Evolutionary conservation across 345 rosid species (phyloP).

Genomic region (Zanthoxylum bungeanum): DNA sequence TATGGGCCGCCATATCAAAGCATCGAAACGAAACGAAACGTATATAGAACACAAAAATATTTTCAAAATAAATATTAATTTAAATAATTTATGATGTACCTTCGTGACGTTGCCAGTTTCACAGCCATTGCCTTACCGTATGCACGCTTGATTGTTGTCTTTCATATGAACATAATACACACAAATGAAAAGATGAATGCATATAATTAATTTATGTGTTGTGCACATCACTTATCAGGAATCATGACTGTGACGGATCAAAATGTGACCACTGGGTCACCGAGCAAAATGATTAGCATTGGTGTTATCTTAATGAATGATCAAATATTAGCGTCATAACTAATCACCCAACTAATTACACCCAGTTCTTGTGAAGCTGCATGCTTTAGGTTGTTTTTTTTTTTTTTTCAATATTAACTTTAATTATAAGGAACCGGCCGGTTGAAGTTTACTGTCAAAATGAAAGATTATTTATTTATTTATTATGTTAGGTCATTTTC

Average conservation of each 20-base stretch:
- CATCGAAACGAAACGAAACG: no score
- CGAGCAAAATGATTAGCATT: background rate
- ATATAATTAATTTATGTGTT: no score
- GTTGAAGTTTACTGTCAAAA: background rate
- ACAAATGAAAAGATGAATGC: background rate
- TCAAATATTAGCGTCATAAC: background rate
- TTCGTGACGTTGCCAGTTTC: background rate
- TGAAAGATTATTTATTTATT: background rate
- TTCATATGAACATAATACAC: background rate
- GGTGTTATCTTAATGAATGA: background rate
- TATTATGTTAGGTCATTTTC: background rate
- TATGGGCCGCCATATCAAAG: background rate
- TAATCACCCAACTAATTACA: background rate
- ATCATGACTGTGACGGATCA: no score
- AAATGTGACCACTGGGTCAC: no score
- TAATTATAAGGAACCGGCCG: conserved; percentile 1
- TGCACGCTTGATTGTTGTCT: background rate
- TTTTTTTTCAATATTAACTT: background rate
- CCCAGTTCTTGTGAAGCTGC: background rate
- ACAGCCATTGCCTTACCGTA: background rate
- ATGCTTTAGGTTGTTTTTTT: background rate
- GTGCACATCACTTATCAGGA: no score
- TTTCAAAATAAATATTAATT: no score
- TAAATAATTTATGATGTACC: background rate
- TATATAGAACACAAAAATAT: background rate